These are phyloP conservation scores for Elongisporangium prolatum DNA, from an alignment of 352 stramenopile species.

Conservation along the genomic window DNA sequence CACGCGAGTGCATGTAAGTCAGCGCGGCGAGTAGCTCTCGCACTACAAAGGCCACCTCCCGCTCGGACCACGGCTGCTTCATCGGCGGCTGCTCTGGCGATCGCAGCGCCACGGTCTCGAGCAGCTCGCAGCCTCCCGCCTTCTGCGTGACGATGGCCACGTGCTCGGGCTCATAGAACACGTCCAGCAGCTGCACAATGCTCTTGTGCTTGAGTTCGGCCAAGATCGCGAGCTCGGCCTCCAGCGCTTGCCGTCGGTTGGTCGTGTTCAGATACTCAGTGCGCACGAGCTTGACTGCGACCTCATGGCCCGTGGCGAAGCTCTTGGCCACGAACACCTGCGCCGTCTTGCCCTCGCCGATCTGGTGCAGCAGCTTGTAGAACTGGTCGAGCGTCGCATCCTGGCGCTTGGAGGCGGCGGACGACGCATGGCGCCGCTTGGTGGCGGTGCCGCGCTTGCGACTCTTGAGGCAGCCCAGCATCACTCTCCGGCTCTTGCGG, in stretches of 20 bases:
- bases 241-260: slow-evolving; percentile 61
- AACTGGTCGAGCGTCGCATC: slow-evolving; percentile 36
- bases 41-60: slow-evolving; percentile 58
- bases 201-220: slow-evolving; percentile 45
- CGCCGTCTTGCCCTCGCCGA: slow-evolving; percentile 78
- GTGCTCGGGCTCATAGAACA: slow-evolving; percentile 65
- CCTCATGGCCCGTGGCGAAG: slow-evolving; percentile 29
- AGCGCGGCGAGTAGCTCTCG: slow-evolving; percentile 67
- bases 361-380: slow-evolving; percentile 65
- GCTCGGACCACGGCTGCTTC: slow-evolving; percentile 17
- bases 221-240: slow-evolving; percentile 58
- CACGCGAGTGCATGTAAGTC: slow-evolving; percentile 56
- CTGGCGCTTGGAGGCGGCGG: slow-evolving; percentile 17
- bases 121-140: slow-evolving; percentile 53
- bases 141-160: slow-evolving; percentile 70
- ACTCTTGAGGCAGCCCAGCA: slow-evolving; percentile 29
- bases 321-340: slow-evolving; percentile 54
- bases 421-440: neutral
- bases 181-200: slow-evolving; percentile 51
- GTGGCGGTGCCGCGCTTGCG: slow-evolving; percentile 9
- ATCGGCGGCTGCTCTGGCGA: neutral
- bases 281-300: slow-evolving; percentile 67
- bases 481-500: slow-evolving; percentile 1
- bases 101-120: slow-evolving; percentile 49
- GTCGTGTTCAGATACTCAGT: slow-evolving; percentile 67